Evolutionary conservation across 306 rosid species (phyloP).

Genomic region (Gastrolobium bilobum): DNA sequence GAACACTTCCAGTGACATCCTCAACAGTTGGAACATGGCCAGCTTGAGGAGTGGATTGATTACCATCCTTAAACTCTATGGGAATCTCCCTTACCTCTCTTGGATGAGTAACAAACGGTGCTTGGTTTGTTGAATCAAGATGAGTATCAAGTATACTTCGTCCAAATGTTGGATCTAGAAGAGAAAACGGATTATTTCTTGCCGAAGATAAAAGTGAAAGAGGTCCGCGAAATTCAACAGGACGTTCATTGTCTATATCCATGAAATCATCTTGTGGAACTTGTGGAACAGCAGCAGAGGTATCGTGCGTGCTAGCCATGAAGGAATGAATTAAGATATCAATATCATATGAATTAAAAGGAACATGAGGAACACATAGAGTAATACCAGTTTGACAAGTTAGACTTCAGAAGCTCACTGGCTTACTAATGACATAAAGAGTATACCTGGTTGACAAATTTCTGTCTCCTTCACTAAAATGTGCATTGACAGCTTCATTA

Average conservation of each 20-base stretch:
- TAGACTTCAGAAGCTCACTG: conserved; percentile 23
- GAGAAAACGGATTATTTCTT: conserved; percentile 65
- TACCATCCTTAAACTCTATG: conserved; percentile 77
- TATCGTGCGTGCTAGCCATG: conserved; percentile 56
- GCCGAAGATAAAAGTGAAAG: conserved; percentile 60
- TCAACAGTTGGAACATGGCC: conserved; percentile 67
- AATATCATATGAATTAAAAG: conserved; percentile 38
- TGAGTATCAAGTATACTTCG: conserved; percentile 55
- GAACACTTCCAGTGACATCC: conserved; percentile 73
- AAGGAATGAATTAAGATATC: conserved; percentile 39
- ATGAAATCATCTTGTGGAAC: conserved; percentile 77
- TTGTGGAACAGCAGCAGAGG: conserved; percentile 61
- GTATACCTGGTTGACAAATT: conserved; percentile 56
- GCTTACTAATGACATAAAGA: conserved; percentile 29
- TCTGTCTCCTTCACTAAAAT: conserved; percentile 86
- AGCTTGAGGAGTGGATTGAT: conserved; percentile 64
- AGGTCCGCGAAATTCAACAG: conserved; percentile 58
- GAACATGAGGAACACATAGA: not conserved
- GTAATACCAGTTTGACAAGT: conserved; percentile 2
- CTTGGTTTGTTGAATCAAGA: conserved; percentile 50
- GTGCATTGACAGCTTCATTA: conserved; percentile 85
- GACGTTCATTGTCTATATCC: conserved; percentile 75
- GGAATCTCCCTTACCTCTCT: conserved; percentile 90
- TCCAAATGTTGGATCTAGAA: conserved; percentile 59
- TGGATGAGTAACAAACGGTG: conserved; percentile 76